These are phyloP conservation scores for Telfairia occidentalis DNA, from an alignment of 331 rosid genomes.

Conservation along the genomic window DNA sequence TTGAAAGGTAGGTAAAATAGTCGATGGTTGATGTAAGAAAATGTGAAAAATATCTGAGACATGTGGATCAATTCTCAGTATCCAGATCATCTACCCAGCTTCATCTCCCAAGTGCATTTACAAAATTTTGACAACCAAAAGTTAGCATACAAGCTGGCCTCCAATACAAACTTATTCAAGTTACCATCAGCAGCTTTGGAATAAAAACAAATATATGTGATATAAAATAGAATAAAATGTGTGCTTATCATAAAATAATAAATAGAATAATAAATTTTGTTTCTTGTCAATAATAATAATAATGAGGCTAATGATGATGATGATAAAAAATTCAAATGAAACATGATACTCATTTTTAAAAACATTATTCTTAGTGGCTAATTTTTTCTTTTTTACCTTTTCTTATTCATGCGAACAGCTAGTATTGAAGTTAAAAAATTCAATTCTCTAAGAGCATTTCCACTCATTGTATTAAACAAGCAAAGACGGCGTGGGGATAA, in stretches of 20 bases:
- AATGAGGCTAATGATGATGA: too few species aligned
- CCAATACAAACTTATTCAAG: background rate
- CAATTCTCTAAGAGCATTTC: constrained; percentile 58
- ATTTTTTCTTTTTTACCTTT: constrained; percentile 32
- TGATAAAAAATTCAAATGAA: background rate
- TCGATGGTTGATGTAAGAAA: background rate
- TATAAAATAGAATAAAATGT: background rate
- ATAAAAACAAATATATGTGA: background rate
- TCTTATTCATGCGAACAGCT: constrained; percentile 72
- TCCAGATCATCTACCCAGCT: background rate
- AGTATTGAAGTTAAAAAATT: constrained; percentile 85
- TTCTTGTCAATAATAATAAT: background rate
- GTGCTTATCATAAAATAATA: background rate
- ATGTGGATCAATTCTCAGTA: background rate
- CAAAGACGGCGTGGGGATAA: constrained; percentile 89
- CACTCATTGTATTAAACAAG: constrained; percentile 65
- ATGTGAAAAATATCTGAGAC: background rate
- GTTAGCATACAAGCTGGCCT: background rate
- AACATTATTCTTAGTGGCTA: background rate
- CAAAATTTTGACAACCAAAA: background rate
- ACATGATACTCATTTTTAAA: background rate
- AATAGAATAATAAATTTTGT: background rate
- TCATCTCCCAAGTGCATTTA: background rate
- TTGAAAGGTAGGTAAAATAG: background rate
- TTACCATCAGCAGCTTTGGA: background rate